Evolutionary conservation across 2,329 filamentous ascomycete genomes (phyloP).

Genomic region (Blastomyces parvus): DNA sequence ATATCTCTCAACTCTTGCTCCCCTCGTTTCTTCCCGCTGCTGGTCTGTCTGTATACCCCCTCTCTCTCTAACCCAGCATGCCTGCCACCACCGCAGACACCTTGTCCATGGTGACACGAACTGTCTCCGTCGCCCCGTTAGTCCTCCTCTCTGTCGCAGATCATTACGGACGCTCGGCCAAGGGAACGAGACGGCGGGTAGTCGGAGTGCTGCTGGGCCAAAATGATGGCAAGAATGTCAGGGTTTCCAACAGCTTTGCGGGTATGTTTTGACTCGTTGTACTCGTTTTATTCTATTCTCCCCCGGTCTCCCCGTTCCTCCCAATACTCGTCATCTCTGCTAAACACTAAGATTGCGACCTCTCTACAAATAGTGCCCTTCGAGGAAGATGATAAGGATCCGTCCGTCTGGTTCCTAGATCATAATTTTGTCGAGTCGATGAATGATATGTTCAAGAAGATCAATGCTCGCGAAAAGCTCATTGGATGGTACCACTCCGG

Average conservation of each 20-base stretch:
- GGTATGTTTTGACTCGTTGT: slow-evolving; percentile 56
- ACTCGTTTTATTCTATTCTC: not conserved
- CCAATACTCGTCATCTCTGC: not conserved
- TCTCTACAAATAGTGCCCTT: slow-evolving; percentile 66
- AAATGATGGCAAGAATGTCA: slow-evolving; percentile 91
- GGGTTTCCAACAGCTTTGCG: slow-evolving; percentile 98
- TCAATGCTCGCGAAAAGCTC: slow-evolving; percentile 96
- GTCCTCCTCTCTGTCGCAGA: slow-evolving; percentile 97
- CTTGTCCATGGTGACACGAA: slow-evolving; percentile 84
- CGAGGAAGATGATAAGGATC: slow-evolving; percentile 97
- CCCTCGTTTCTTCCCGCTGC: not conserved
- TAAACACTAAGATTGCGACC: not conserved
- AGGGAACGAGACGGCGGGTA: slow-evolving; percentile 78
- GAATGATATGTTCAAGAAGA: slow-evolving; percentile 99
- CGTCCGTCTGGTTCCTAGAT: slow-evolving; percentile 97
- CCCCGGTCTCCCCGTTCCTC: slow-evolving; percentile 5
- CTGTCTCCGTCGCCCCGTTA: slow-evolving; percentile 92
- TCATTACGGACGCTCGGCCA: slow-evolving; percentile 91
- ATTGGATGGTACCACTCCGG: slow-evolving; percentile 99
- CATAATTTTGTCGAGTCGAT: slow-evolving; percentile 99
- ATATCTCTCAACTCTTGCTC: not conserved
- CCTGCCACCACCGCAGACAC: slow-evolving; percentile 95
- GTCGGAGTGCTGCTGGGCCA: slow-evolving; percentile 91
- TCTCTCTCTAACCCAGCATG: slow-evolving; percentile 50
- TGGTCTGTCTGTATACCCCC: not conserved